Evolutionary conservation across 495 filamentous ascomycete genomes (phyloP).

Genomic region (Aspergillus egyptiacus): DNA sequence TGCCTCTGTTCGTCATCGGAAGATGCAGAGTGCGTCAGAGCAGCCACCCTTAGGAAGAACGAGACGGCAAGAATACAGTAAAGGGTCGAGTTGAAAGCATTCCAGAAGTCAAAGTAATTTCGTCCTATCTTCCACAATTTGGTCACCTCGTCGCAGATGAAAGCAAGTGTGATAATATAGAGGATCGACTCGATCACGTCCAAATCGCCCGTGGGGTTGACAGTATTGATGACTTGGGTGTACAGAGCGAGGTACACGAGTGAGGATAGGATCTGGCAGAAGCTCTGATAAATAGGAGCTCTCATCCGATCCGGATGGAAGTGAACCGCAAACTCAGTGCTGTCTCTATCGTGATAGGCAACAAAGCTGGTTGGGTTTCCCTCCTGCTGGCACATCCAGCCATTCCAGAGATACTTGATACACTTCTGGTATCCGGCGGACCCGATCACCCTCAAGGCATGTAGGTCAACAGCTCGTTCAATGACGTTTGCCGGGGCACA

Average conservation of each 20-base stretch:
- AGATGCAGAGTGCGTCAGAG: slow-evolving; percentile 54
- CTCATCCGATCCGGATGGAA: slow-evolving; percentile 93
- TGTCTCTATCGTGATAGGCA: slow-evolving; percentile 69
- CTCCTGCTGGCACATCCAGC: slow-evolving; percentile 94
- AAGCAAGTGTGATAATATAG: slow-evolving; percentile 89
- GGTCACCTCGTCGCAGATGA: slow-evolving; percentile 75
- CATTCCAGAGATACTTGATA: slow-evolving; percentile 84
- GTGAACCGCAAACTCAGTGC: slow-evolving; percentile 68
- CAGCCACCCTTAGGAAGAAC: slow-evolving; percentile 71
- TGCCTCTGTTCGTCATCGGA: slow-evolving; percentile 48
- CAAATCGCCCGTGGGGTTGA: slow-evolving; percentile 72
- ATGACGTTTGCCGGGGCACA: slow-evolving; percentile 77
- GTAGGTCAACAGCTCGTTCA: slow-evolving; percentile 87
- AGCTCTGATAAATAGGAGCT: slow-evolving; percentile 86
- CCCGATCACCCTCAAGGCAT: slow-evolving; percentile 80
- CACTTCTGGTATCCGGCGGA: slow-evolving; percentile 95
- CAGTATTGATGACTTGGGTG: slow-evolving; percentile 85
- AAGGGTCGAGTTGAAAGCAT: slow-evolving; percentile 79
- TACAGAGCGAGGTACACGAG: slow-evolving; percentile 78
- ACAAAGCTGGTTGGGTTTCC: slow-evolving; percentile 81
- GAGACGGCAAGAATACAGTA: slow-evolving; percentile 72
- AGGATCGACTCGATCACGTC: slow-evolving; percentile 80
- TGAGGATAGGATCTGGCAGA: slow-evolving; percentile 77
- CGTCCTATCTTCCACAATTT: slow-evolving; percentile 92
- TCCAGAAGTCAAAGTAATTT: slow-evolving; percentile 91